A percentile compares a stretch with the other conserved stretches of the same genome.
Evolutionary conservation across 164 flowering plant species (phyloP).

Genomic region (Chimonanthus salicifolius): DNA sequence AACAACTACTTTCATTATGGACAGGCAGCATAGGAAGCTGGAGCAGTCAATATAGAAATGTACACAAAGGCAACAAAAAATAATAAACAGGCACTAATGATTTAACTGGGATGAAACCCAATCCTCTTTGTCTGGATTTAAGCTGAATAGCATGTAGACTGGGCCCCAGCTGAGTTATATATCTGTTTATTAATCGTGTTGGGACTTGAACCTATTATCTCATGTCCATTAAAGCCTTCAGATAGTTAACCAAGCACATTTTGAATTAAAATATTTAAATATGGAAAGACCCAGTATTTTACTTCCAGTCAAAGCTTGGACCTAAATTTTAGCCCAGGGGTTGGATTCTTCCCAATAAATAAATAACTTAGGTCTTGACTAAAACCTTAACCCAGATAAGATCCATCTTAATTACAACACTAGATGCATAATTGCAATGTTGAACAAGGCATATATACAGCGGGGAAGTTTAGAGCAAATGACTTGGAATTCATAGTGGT

Average conservation of each 20-base stretch:
- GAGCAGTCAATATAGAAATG: not conserved
- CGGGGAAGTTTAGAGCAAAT: not conserved
- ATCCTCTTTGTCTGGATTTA: no score
- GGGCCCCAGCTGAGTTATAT: no score
- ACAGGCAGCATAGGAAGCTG: not conserved
- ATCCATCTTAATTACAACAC: not conserved
- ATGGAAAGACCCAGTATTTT: not conserved
- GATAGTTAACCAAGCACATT: no score
- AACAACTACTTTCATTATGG: not conserved
- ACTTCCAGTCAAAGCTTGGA: not conserved
- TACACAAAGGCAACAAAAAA: not conserved
- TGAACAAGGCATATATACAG: not conserved
- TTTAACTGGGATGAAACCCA: no score
- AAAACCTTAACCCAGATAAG: not conserved
- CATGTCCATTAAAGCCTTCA: no score
- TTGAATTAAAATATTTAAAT: no score
- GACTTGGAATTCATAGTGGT: not conserved
- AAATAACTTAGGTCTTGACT: not conserved
- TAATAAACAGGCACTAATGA: no score
- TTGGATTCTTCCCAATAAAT: not conserved
- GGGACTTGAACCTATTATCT: no score
- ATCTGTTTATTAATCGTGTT: no score
- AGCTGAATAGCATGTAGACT: no score
- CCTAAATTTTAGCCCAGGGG: not conserved
- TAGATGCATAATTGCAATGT: not conserved